Evolutionary conservation across 1,284 basidiomycete genomes (phyloP), one percentile per base, ranked within the genome.

Genomic region (Earliella scabrosa): DNA sequence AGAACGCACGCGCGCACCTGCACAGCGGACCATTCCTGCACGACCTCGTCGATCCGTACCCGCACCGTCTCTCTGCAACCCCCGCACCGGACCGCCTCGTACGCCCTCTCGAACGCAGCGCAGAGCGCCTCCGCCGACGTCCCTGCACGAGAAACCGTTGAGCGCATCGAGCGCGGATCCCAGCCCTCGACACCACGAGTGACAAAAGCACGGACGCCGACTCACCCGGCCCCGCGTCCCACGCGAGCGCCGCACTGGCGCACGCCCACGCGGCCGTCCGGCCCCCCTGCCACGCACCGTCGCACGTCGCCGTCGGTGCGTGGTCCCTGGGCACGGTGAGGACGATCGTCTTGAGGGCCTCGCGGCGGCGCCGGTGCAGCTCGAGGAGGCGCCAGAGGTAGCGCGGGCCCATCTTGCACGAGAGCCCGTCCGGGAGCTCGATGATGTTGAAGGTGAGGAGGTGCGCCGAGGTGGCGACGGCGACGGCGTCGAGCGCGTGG

Each of bases 1-100:
- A n/a, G n/a, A n/a, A n/a, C n/a, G n/a, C n/a, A n/a, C n/a, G n/a
- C 26, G 46, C 50, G 2, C 60, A 87, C 88, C 76, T 88, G 90
- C 43, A 90, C 84, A 31, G 82, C 75, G n/a, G 87, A 85, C 88
- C 88, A 90, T 61, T 88, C 85, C 27, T 82, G 68, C 34, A 87
- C 72, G 29, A 90, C 74, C 44, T 77, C 78, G 64, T 82, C 82
- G 39, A 90, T 80, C 29, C 88, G 79, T 27, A 84, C 81, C 45
- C 78, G 74, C 24, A 91, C 75, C 1, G 80, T 71, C 49, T 72
- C 65, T 56, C 78, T 80, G 66, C 88, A 90, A 23, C 81, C 75
- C 31, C 83, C 45, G 47, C 71, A 72, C 2, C 58, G 18, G 4
- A 70, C 46, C 43, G 61, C 52, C 18, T 59, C 48, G 24, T 57